Base-by-base conservation (phyloP, 805 yeast genomes). In the Candida dajiaensis region DNA sequence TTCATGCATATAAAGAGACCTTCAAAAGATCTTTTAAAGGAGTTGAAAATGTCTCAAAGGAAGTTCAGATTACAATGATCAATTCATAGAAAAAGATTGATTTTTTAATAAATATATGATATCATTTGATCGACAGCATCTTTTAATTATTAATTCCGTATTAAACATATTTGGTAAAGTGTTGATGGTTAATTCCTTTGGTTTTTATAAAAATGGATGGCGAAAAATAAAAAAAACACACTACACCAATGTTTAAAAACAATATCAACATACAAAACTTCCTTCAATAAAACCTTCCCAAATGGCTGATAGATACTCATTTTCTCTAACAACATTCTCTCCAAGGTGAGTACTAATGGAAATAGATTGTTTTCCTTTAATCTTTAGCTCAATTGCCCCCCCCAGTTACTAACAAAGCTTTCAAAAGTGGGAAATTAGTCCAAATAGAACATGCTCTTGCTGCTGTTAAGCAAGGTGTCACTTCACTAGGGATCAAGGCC, bases 261-360 rank as follows among this genome's bases (percentile, higher is more conserved):
- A 8, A 36, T n/a, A n/a, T n/a, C n/a, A n/a, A n/a, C n/a, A n/a
- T n/a, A n/a, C n/a, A n/a, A n/a, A n/a, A n/a, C n/a, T n/a, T n/a
- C n/a, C n/a, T n/a, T n/a, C n/a, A n/a, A n/a, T n/a, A n/a, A n/a
- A n/a, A n/a, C n/a, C n/a, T n/a, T n/a, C n/a, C n/a, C n/a, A 23
- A 51, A 94, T 94, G 98, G 96, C 99, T 50, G 99, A 94, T 68
- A 82, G 99, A 77, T 94, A 94, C 70, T 89, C 98, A 19, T 94
- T 94, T 65, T 94, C 99, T 21, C 77, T 94, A 52, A 94, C 99
- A 22, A 94, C 99, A 16, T 94, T 94, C 67, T 92, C 98, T 42
- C 99, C 99, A 62, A 86, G 85, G 90, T 84, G 61, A 51, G 20
- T 35, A 12, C 36, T 28, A 5, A 18, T 29, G 19, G 12, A 20